Evolutionary conservation across 129 eudicot species (phyloP).

Genomic region (Flaveria trinervia): DNA sequence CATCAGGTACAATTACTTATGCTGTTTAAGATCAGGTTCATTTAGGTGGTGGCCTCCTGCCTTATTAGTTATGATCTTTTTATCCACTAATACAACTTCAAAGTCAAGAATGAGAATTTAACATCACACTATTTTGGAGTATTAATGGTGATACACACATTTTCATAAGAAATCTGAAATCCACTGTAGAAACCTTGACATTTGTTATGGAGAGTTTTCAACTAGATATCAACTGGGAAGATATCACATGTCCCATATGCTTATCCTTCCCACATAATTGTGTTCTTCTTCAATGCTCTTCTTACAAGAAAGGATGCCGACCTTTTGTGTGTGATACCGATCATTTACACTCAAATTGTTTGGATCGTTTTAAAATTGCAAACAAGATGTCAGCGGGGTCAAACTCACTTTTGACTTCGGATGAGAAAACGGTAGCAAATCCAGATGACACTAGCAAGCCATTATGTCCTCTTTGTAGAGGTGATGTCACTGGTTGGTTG

Average conservation of each 20-base stretch:
- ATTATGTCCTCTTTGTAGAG: constrained; percentile 85
- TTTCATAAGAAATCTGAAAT: constrained; percentile 9
- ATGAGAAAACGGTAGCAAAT: constrained; percentile 18
- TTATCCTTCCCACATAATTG: constrained; percentile 85
- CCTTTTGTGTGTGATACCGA: constrained; percentile 87
- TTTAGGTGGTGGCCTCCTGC: constrained; percentile 8
- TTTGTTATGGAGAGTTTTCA: constrained; percentile 55
- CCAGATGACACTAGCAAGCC: constrained; percentile 47
- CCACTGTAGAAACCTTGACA: constrained; percentile 16
- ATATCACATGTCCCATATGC: constrained; percentile 87
- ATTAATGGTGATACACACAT: constrained; percentile 26
- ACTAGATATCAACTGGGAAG: constrained; percentile 69
- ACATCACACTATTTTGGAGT: constrained; percentile 28
- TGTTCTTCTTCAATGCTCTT: constrained; percentile 90
- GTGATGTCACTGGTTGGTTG: constrained; percentile 83
- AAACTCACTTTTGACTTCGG: constrained; percentile 41
- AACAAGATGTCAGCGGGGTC: constrained; percentile 46
- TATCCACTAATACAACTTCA: constrained; percentile 2
- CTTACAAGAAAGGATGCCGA: constrained; percentile 85
- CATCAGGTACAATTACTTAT: constrained; percentile 28
- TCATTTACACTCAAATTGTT: constrained; percentile 87
- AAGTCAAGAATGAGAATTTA: background rate
- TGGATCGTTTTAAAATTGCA: constrained; percentile 80
- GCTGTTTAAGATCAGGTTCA: constrained; percentile 17
- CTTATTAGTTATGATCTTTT: constrained; percentile 13